Evolutionary conservation across 768 basidiomycete genomes (phyloP).

Genomic region (Trametopsis cervina): DNA sequence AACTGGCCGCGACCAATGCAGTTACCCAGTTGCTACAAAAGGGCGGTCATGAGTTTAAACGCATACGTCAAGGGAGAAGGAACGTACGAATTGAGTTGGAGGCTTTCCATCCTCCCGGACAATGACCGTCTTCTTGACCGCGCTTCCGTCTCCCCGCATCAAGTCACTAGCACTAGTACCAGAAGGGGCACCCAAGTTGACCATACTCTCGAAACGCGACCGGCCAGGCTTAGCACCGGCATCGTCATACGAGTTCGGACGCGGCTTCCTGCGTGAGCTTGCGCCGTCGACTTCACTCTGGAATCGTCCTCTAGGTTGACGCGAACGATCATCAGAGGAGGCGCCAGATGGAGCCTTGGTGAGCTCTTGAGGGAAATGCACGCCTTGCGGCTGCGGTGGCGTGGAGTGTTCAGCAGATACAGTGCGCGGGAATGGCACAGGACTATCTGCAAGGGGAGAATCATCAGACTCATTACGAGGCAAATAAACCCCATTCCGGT

Average conservation of each 20-base stretch:
- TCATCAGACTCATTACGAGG: slow-evolving; percentile 28
- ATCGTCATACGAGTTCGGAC: slow-evolving; percentile 68
- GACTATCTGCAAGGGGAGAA: slow-evolving; percentile 24
- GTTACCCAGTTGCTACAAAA: slow-evolving; percentile 85
- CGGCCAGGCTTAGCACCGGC: slow-evolving; percentile 45
- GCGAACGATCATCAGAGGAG: slow-evolving; percentile 27
- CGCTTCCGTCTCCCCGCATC: slow-evolving; percentile 56
- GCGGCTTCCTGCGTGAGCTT: slow-evolving; percentile 40
- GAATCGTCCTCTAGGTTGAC: slow-evolving; percentile 55
- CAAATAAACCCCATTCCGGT: slow-evolving; percentile 41
- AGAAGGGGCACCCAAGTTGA: slow-evolving; percentile 49
- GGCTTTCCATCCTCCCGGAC: slow-evolving; percentile 78
- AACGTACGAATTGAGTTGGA: slow-evolving; percentile 74
- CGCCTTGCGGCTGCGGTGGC: slow-evolving; percentile 30
- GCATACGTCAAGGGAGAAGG: too few species aligned
- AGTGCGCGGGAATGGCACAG: slow-evolving; percentile 62
- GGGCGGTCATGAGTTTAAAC: too few species aligned
- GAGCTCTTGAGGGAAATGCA: slow-evolving; percentile 17
- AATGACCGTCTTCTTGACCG: slow-evolving; percentile 61
- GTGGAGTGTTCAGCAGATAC: slow-evolving; percentile 43
- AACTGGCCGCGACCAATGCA: slow-evolving; percentile 97
- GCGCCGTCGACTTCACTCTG: slow-evolving; percentile 67
- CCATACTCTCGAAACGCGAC: slow-evolving; percentile 69
- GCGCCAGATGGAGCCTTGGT: slow-evolving; percentile 9
- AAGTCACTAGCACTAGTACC: slow-evolving; percentile 60